phyloP scores from a whole-genome alignment of 1,284 basidiomycete genomes.

The Microbotryum saponariae region DNA sequence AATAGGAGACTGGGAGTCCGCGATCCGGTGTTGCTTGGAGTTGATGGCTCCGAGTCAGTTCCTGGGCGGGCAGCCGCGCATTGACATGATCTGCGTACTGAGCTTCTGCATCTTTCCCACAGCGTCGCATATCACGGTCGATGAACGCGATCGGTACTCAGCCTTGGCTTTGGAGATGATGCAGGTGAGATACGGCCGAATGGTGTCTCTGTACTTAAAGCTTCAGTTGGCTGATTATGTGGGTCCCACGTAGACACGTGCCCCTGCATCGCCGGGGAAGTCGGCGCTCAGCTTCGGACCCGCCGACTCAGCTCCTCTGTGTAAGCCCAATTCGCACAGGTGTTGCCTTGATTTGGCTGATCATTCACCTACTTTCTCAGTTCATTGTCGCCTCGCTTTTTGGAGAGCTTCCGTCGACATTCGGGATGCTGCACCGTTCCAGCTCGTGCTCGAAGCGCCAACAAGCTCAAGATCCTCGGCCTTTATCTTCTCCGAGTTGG shows the following conservation, averaged over 20 bases:
- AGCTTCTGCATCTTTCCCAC: not conserved
- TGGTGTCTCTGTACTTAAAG: not conserved
- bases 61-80: not conserved
- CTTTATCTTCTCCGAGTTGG: constrained; percentile 55
- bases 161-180: constrained; percentile 63
- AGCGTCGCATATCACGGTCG: constrained; percentile 15
- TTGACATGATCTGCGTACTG: not conserved
- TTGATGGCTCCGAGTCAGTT: constrained; percentile 63
- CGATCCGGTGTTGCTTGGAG: constrained; percentile 65
- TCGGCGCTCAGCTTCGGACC: constrained; percentile 55
- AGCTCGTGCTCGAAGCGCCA: constrained; percentile 56
- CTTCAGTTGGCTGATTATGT: not conserved
- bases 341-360: constrained; percentile 3
- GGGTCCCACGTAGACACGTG: constrained; percentile 47
- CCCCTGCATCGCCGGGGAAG: constrained; percentile 52
- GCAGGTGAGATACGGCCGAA: constrained; percentile 46
- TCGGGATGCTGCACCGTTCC: constrained; percentile 59
- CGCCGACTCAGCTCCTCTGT: constrained; percentile 54
- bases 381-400: constrained; percentile 59
- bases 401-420: constrained; percentile 58
- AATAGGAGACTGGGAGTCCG: constrained; percentile 64
- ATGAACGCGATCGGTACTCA: constrained; percentile 41
- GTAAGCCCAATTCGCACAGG: constrained; percentile 45
- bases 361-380: constrained; percentile 42
- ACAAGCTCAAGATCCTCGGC: constrained; percentile 46